Percentiles rank a stretch among this genome's conserved stretches.
These are phyloP conservation scores for Mortierella claussenii DNA, from an alignment of 192 early-diverging fungal species.

Conservation along the genomic window DNA sequence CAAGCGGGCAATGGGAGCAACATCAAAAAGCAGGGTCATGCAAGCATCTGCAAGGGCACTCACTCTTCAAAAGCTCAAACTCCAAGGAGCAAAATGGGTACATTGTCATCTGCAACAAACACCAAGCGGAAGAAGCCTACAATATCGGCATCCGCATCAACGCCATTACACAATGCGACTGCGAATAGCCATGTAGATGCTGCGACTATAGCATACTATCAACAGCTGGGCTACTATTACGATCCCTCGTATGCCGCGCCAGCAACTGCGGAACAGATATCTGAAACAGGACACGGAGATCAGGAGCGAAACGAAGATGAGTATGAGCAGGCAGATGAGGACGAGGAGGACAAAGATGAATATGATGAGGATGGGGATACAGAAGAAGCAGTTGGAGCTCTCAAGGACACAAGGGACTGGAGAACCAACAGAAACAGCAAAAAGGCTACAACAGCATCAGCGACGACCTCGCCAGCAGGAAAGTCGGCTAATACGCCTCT, in stretches of 20 bases:
- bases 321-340: not conserved
- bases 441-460: not conserved
- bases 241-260: slow-evolving; percentile 25
- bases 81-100: not conserved
- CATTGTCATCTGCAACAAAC: too few species aligned
- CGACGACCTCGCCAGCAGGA: too few species aligned
- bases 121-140: too few species aligned
- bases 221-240: slow-evolving; percentile 45
- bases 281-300: slow-evolving; percentile 4
- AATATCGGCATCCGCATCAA: not conserved
- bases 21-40: not conserved
- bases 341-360: not conserved
- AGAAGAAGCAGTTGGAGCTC: not conserved
- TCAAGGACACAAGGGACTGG: not conserved
- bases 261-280: not conserved
- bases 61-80: too few species aligned
- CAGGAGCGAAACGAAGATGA: slow-evolving; percentile 15
- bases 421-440: not conserved
- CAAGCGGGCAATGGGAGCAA: not conserved
- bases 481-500: too few species aligned
- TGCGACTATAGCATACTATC: slow-evolving; percentile 40
- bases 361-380: not conserved
- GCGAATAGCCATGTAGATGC: too few species aligned
- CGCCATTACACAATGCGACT: not conserved
- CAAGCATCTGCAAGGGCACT: too few species aligned